A percentile compares a stretch with the other conserved stretches of the same genome.
Conservation (phyloP, 768 basidiomycete species). For the Floccularia luteovirens region DNA sequence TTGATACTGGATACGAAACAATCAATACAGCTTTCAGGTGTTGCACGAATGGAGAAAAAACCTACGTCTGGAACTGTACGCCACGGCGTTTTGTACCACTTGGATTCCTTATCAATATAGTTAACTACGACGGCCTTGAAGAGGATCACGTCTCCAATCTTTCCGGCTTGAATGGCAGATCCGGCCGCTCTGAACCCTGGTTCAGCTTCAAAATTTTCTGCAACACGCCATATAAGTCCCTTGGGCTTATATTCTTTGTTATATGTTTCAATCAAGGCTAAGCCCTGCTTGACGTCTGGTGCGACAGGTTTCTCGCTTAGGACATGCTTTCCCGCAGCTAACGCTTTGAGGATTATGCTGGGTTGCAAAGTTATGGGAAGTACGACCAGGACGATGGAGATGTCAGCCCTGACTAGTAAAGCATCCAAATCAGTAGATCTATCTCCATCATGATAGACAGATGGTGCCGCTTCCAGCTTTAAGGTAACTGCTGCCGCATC, state of each 20-base stretch:
- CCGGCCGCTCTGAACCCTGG: conserved; percentile 44
- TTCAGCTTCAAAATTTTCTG: conserved; percentile 72
- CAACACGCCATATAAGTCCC: conserved; percentile 72
- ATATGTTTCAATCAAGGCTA: conserved; percentile 60
- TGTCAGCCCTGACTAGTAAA: conserved; percentile 61
- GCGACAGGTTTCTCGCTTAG: conserved; percentile 86
- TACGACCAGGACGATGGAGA: conserved; percentile 66
- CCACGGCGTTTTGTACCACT: conserved; percentile 84
- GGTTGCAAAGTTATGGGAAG: conserved; percentile 78
- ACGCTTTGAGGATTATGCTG: conserved; percentile 49
- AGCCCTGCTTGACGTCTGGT: conserved; percentile 55
- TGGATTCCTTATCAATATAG: conserved; percentile 51
- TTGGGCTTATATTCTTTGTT: conserved; percentile 56
- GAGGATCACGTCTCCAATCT: conserved; percentile 64
- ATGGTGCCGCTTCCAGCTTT: conserved; percentile 30
- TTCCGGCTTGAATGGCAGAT: conserved; percentile 43
- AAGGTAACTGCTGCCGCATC: conserved; percentile 32
- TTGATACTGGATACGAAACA: conserved; percentile 45
- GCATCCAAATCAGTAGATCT: conserved; percentile 40
- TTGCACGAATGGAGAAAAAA: conserved; percentile 9
- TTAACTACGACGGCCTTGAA: conserved; percentile 52
- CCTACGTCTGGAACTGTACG: conserved; percentile 73
- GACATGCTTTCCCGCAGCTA: conserved; percentile 80
- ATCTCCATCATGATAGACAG: conserved; percentile 51
- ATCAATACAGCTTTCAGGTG: conserved; percentile 1